Percentiles rank a stretch among this genome's conserved stretches.
Evolutionary conservation across 495 filamentous ascomycete genomes (phyloP).

Genomic region (Pyrenula aspistea): DNA sequence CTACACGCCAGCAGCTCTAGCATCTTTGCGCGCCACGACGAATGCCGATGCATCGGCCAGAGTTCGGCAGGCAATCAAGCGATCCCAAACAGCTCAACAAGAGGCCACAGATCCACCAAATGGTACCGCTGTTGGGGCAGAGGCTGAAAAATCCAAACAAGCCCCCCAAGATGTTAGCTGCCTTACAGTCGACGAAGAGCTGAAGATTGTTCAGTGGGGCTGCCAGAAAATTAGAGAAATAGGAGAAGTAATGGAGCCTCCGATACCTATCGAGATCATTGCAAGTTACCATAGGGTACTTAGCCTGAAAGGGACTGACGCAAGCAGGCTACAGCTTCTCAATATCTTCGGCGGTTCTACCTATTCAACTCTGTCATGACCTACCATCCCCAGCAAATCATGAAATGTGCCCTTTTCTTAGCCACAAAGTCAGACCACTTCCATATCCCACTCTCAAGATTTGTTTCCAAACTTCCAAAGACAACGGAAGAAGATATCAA

Average conservation of each 20-base stretch:
- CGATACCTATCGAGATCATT: constrained; percentile 69
- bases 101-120: neutral
- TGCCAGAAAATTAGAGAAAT: constrained; percentile 62
- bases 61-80: constrained; percentile 49
- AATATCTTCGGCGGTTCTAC: constrained; percentile 91
- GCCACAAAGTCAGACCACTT: constrained; percentile 83
- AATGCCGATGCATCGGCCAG: constrained; percentile 62
- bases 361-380: constrained; percentile 85
- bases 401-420: constrained; percentile 79
- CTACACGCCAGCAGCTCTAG: constrained; percentile 65
- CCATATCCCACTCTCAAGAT: constrained; percentile 60
- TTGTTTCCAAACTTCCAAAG: constrained; percentile 47
- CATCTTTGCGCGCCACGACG: constrained; percentile 56
- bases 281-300: constrained; percentile 22
- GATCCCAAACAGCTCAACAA: constrained; percentile 9
- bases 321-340: constrained; percentile 68
- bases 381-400: constrained; percentile 77
- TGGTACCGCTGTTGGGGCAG: constrained; percentile 17
- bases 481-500: constrained; percentile 67
- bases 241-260: constrained; percentile 63
- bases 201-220: constrained; percentile 67
- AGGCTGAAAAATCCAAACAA: constrained; percentile 13
- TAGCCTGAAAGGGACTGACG: neutral
- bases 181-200: constrained; percentile 66
- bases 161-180: constrained; percentile 49